phyloP scores from a whole-genome alignment of 2,329 filamentous ascomycete genomes.

The Epichloe sibirici region DNA sequence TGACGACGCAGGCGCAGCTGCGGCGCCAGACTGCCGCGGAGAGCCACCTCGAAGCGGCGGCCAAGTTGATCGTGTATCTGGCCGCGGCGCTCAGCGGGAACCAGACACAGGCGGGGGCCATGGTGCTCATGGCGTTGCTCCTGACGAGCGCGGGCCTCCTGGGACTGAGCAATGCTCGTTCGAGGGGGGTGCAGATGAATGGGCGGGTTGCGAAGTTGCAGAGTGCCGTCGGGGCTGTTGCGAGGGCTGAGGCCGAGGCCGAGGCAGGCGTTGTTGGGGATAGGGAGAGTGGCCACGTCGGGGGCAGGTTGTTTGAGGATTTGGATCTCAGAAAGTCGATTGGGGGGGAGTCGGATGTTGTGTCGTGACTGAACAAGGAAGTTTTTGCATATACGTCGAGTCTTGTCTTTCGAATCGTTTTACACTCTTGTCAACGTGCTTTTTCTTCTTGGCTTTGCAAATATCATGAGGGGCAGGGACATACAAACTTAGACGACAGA shows the following conservation, averaged over 20 bases:
- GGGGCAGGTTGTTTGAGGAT: not conserved
- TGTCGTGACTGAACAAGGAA: not conserved
- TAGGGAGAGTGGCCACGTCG: slow-evolving; percentile 1
- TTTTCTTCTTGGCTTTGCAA: no score
- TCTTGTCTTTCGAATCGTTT: not conserved
- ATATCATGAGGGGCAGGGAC: not conserved
- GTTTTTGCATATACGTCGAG: not conserved
- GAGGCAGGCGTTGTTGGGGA: not conserved
- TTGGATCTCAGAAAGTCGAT: not conserved
- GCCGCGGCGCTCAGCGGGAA: slow-evolving; percentile 44
- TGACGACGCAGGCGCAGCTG: slow-evolving; percentile 46
- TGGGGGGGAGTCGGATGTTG: not conserved
- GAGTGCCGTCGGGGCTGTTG: slow-evolving; percentile 16
- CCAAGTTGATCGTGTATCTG: slow-evolving; percentile 46
- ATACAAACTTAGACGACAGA: not conserved
- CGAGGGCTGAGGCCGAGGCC: not conserved
- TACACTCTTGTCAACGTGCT: not conserved
- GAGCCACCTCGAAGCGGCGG: slow-evolving; percentile 36
- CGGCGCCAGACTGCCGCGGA: slow-evolving; percentile 36
- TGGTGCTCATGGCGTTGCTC: slow-evolving; percentile 38
- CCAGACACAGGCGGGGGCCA: slow-evolving; percentile 37
- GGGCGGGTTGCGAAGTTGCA: slow-evolving; percentile 28
- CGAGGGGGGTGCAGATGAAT: slow-evolving; percentile 36
- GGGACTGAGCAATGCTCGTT: slow-evolving; percentile 39
- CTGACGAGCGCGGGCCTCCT: slow-evolving; percentile 40